phyloP scores from a whole-genome alignment of 1,284 basidiomycete genomes.

The Blastosporella zonata region DNA sequence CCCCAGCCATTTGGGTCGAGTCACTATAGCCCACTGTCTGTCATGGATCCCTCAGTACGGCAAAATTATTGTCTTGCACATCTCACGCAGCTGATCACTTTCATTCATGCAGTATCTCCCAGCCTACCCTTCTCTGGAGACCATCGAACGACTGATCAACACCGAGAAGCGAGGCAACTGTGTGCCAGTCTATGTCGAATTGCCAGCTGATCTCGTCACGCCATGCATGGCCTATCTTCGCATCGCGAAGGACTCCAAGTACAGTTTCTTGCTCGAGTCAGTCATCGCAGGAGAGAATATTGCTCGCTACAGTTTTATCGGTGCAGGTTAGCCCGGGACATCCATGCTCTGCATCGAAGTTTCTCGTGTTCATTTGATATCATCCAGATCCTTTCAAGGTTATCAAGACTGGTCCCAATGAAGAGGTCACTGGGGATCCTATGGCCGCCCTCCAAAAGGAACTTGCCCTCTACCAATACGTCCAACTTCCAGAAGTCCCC shows the following conservation, averaged over 20 bases:
- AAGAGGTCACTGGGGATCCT: slow-evolving; percentile 87
- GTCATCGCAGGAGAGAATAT: slow-evolving; percentile 90
- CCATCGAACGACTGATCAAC: slow-evolving; percentile 70
- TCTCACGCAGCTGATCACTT: slow-evolving; percentile 5
- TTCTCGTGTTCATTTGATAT: background rate
- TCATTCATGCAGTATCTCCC: slow-evolving; percentile 50
- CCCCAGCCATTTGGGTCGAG: too few relatives aligned
- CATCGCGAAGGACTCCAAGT: slow-evolving; percentile 87
- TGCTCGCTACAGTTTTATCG: slow-evolving; percentile 94
- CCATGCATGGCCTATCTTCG: slow-evolving; percentile 97
- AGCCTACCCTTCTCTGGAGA: slow-evolving; percentile 64
- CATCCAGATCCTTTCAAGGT: slow-evolving; percentile 88
- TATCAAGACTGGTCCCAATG: slow-evolving; percentile 83
- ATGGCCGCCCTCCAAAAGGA: slow-evolving; percentile 84
- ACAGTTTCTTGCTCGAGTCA: slow-evolving; percentile 92
- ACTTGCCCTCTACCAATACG: slow-evolving; percentile 84
- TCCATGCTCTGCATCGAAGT: background rate
- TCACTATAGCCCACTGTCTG: too few relatives aligned
- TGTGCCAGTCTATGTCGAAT: slow-evolving; percentile 88
- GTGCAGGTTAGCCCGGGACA: slow-evolving; percentile 65
- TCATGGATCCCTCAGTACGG: slow-evolving; percentile 63
- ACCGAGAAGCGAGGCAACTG: slow-evolving; percentile 84
- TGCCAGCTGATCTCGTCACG: slow-evolving; percentile 95
- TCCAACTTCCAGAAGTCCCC: slow-evolving; percentile 87
- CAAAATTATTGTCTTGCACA: background rate